A percentile compares a stretch with the other conserved stretches of the same genome.
phyloP scores from a whole-genome alignment of 805 yeast genomes.

The Naumovozyma dairenensis region DNA sequence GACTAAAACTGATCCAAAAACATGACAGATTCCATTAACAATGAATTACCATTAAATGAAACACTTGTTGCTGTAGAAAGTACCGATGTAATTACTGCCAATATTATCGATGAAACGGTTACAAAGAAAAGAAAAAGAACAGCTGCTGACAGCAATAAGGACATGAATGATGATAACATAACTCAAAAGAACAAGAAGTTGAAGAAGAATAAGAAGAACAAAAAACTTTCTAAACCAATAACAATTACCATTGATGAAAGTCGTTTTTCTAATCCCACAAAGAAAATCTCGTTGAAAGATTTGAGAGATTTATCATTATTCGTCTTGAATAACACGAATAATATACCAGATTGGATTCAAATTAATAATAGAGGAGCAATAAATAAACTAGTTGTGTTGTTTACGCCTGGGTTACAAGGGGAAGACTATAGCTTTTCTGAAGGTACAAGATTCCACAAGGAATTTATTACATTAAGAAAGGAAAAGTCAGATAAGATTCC shows the following conservation, averaged over 20 bases:
- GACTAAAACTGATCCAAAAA: no score
- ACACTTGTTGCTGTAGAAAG: no score
- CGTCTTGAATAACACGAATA: slow-evolving; percentile 33
- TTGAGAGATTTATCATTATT: slow-evolving; percentile 39
- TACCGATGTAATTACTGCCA: no score
- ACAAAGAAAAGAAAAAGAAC: no score
- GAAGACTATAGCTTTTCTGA: slow-evolving; percentile 31
- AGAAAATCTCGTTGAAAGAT: slow-evolving; percentile 31
- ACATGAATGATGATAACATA: no score
- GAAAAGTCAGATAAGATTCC: slow-evolving; percentile 3
- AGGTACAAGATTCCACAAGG: slow-evolving; percentile 7
- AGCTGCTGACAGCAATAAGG: no score
- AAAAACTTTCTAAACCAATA: slow-evolving; percentile 21
- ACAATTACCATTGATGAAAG: slow-evolving; percentile 29
- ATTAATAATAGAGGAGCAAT: slow-evolving; percentile 40
- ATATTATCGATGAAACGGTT: no score
- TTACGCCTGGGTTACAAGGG: slow-evolving; percentile 55
- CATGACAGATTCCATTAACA: no score
- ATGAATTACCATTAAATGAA: no score
- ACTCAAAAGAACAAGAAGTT: no score
- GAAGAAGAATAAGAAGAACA: slow-evolving; percentile 26
- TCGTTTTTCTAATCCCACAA: slow-evolving; percentile 4
- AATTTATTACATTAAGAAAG: not conserved
- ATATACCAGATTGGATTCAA: slow-evolving; percentile 40
- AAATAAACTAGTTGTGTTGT: slow-evolving; percentile 45